Evolutionary conservation across 2,329 filamentous ascomycete genomes (phyloP).

Genomic region (Fusarium succisae): DNA sequence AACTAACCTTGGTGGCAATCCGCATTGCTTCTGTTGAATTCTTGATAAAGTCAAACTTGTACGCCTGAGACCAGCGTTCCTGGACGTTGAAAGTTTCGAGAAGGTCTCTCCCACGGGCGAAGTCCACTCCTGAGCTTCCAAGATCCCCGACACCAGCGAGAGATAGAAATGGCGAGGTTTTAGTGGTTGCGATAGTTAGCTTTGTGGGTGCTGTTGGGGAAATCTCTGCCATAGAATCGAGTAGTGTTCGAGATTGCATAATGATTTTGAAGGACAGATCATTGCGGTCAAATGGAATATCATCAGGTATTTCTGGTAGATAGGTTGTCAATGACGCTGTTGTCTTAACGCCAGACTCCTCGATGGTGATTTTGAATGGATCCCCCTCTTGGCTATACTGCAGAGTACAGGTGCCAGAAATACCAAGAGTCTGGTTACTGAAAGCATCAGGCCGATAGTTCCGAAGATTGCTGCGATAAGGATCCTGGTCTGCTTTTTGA

Average conservation of each 20-base stretch:
- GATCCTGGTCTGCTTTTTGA: conserved; percentile 67
- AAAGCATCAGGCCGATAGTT: conserved; percentile 78
- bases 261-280: conserved; percentile 91
- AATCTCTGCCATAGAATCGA: conserved; percentile 77
- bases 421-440: conserved; percentile 81
- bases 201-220: conserved; percentile 76
- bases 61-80: conserved; percentile 72
- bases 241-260: conserved; percentile 80
- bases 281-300: conserved; percentile 88
- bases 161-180: conserved; percentile 75
- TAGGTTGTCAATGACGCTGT: conserved; percentile 93
- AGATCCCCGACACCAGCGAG: conserved; percentile 71
- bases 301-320: conserved; percentile 75
- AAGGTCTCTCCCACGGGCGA: conserved; percentile 70
- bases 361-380: conserved; percentile 84
- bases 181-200: conserved; percentile 73
- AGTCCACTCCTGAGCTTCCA: conserved; percentile 72
- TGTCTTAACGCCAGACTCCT: conserved; percentile 86
- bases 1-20: conserved; percentile 88
- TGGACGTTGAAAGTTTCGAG: conserved; percentile 78
- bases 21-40: conserved; percentile 93
- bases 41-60: conserved; percentile 88
- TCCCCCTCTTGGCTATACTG: conserved; percentile 79
- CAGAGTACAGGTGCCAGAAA: conserved; percentile 86
- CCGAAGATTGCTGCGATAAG: conserved; percentile 68